These are phyloP conservation scores for Verbascum thapsus DNA, from an alignment of 257 asterid genomes.

Conservation along the genomic window DNA sequence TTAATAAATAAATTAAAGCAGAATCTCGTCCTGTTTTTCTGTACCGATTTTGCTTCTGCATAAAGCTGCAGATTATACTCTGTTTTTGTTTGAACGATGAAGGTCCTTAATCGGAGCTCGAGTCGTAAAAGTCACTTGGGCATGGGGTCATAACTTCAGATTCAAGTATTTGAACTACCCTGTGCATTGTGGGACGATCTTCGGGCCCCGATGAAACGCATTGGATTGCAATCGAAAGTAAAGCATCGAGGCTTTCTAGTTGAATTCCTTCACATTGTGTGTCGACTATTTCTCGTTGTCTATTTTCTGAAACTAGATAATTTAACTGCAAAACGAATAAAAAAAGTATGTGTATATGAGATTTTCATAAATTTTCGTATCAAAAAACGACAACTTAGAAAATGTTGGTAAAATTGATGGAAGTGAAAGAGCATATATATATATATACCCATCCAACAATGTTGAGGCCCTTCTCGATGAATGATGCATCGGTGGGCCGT, in stretches of 20 bases:
- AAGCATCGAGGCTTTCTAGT: conserved; percentile 72
- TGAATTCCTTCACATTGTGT: conserved; percentile 76
- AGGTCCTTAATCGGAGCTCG: conserved; percentile 66
- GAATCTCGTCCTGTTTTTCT: conserved; percentile 28
- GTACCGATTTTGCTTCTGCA: conserved; percentile 37
- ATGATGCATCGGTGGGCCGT: conserved; percentile 82
- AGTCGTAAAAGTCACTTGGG: conserved; percentile 91
- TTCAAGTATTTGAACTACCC: conserved; percentile 88
- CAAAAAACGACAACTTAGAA: too few relatives aligned
- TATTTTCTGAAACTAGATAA: conserved; percentile 67
- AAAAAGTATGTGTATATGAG: not conserved
- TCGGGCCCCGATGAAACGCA: conserved; percentile 85
- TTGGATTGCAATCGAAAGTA: conserved; percentile 75
- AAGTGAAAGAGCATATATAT: conserved; percentile 29
- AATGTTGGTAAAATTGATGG: not conserved
- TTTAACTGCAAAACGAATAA: conserved; percentile 58
- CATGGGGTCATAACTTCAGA: conserved; percentile 90
- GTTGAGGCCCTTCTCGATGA: conserved; percentile 82
- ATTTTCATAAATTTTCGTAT: too few relatives aligned
- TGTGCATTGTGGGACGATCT: conserved; percentile 93
- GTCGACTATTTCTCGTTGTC: conserved; percentile 83
- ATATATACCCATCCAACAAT: conserved; percentile 95
- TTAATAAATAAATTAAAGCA: conserved; percentile 41
- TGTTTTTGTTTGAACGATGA: conserved; percentile 18
- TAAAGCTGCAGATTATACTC: conserved; percentile 36